A percentile compares a stretch with the other conserved stretches of the same genome.
Conservation (phyloP, 257 asterid genomes). For the Solanum lycopersicoides region DNA sequence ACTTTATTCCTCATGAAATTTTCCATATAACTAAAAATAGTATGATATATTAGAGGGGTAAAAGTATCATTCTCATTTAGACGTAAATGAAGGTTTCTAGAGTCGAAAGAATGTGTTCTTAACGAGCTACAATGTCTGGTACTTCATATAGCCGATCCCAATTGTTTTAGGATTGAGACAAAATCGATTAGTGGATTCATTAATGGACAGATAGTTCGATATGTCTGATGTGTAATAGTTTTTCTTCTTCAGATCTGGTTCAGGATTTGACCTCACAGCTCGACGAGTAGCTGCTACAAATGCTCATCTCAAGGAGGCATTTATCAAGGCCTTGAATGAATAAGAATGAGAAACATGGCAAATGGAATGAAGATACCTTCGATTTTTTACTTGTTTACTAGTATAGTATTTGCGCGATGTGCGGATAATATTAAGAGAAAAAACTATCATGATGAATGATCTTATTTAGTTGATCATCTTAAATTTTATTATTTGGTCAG, state of each 20-base stretch:
- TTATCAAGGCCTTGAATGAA: constrained; percentile 48
- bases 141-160: not conserved
- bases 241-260: constrained; percentile 44
- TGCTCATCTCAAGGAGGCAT: constrained; percentile 49
- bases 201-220: not conserved
- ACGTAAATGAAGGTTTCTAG: not conserved
- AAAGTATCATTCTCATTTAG: not conserved
- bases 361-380: not conserved
- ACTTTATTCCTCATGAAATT: not conserved
- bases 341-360: constrained; percentile 27
- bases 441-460: too few relatives aligned
- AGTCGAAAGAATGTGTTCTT: not conserved
- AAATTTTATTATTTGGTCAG: too few relatives aligned
- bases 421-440: too few relatives aligned
- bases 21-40: not conserved
- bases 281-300: constrained; percentile 78
- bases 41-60: not conserved
- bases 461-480: too few relatives aligned
- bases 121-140: not conserved
- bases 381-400: too few relatives aligned
- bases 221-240: not conserved
- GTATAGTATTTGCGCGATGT: too few relatives aligned
- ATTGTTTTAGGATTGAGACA: not conserved
- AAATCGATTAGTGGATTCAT: not conserved
- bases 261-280: constrained; percentile 55